Evolutionary conservation across 108 stramenopile genomes (phyloP).

Genomic region (Nitzschia sp.): DNA sequence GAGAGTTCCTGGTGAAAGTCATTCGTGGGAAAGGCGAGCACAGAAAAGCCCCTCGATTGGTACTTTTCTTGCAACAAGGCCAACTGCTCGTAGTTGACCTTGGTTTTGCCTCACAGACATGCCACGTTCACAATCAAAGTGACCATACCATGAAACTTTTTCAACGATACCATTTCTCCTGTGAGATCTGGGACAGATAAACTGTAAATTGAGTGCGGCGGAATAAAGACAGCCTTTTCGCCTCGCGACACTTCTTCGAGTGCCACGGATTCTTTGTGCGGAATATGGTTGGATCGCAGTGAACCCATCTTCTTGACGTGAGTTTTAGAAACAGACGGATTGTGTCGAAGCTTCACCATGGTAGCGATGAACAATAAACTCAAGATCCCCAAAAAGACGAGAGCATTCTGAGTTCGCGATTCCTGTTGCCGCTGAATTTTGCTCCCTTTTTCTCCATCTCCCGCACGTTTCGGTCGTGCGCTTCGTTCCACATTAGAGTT

Average conservation of each 20-base stretch:
- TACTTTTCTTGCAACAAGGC: constrained; percentile 52
- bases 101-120: constrained; percentile 78
- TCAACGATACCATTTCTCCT: constrained; percentile 47
- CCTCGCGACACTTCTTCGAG: constrained; percentile 3
- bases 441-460: constrained; percentile 16
- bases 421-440: constrained; percentile 29
- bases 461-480: not conserved
- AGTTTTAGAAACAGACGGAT: constrained; percentile 10
- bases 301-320: not conserved
- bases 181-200: constrained; percentile 47
- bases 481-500: not conserved
- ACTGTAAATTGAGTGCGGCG: constrained; percentile 70
- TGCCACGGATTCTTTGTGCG: not conserved
- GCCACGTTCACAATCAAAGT: constrained; percentile 79
- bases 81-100: constrained; percentile 70
- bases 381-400: constrained; percentile 15
- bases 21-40: constrained; percentile 78
- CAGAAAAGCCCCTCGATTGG: constrained; percentile 46
- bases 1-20: constrained; percentile 80
- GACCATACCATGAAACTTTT: constrained; percentile 58
- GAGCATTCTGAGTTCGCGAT: not conserved
- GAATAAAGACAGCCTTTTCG: constrained; percentile 25
- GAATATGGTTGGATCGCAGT: not conserved
- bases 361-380: constrained; percentile 9
- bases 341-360: constrained; percentile 20